Percentiles rank a stretch among this genome's conserved stretches.
Evolutionary conservation across 2,329 filamentous ascomycete genomes (phyloP).

Genomic region (Fusarium clavum): DNA sequence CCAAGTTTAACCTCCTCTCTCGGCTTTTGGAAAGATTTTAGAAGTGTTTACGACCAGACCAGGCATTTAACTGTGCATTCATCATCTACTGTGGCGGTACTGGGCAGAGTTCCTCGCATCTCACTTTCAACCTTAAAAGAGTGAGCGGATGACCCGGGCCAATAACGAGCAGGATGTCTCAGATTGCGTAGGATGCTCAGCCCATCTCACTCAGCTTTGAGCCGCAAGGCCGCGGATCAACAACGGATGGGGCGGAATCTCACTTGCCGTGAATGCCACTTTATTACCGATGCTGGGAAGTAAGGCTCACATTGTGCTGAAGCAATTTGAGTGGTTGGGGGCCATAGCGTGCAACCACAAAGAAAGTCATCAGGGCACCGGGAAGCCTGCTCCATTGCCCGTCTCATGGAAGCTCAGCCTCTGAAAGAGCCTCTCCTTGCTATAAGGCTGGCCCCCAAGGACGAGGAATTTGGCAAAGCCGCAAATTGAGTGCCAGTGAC

Average conservation of each 20-base stretch:
- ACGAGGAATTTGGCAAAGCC: rapidly evolving
- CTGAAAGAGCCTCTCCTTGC: neutral
- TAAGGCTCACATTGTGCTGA: neutral
- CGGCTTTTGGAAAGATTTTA: neutral
- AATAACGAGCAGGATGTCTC: neutral
- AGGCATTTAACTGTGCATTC: neutral
- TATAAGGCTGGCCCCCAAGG: neutral
- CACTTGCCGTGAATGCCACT: rapidly evolving
- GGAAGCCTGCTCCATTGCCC: neutral
- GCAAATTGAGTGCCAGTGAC: rapidly evolving
- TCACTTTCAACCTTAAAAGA: neutral
- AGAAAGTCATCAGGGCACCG: neutral
- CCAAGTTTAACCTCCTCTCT: rapidly evolving
- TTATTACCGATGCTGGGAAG: rapidly evolving
- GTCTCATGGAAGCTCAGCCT: neutral
- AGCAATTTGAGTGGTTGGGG: neutral
- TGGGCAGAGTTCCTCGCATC: neutral
- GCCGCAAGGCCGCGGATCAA: neutral
- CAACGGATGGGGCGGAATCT: neutral
- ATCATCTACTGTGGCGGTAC: neutral
- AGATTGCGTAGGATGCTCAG: neutral
- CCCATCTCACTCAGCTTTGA: neutral
- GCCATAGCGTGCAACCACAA: neutral
- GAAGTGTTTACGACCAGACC: neutral
- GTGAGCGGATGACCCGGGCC: neutral